Conservation (phyloP, 2,329 filamentous ascomycete genomes). For the Laburnicola sp. region DNA sequence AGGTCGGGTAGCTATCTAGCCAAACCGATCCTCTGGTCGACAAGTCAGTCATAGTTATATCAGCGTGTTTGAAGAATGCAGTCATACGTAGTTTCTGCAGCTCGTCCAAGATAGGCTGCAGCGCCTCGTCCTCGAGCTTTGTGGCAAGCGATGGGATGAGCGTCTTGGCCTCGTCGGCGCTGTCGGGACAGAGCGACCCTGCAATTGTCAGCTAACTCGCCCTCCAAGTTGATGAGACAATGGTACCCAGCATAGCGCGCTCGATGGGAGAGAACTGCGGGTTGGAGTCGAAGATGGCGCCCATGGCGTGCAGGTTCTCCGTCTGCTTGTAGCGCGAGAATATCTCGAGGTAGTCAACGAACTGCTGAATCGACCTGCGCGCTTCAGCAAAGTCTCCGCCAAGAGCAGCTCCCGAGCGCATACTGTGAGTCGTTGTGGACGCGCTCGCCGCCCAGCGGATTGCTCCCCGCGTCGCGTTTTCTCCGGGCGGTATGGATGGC, state of each 20-base stretch:
- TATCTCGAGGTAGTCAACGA: slow-evolving; percentile 87
- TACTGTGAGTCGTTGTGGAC: slow-evolving; percentile 58
- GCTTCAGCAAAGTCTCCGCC: slow-evolving; percentile 2
- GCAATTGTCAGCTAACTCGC: slow-evolving; percentile 21
- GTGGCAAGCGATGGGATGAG: slow-evolving; percentile 85
- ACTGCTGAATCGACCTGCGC: slow-evolving; percentile 77
- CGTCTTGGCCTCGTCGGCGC: slow-evolving; percentile 92
- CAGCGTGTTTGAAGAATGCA: background rate
- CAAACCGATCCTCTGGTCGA: slow-evolving; percentile 32
- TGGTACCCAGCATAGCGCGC: slow-evolving; percentile 76
- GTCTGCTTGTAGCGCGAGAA: slow-evolving; percentile 96
- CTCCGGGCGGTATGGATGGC: slow-evolving; percentile 81
- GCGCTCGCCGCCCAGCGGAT: slow-evolving; percentile 81
- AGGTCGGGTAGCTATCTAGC: slow-evolving; percentile 13
- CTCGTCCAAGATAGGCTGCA: slow-evolving; percentile 87
- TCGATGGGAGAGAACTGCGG: slow-evolving; percentile 88
- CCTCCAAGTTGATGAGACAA: slow-evolving; percentile 47
- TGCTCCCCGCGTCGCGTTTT: slow-evolving; percentile 63
- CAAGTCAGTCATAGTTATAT: slow-evolving; percentile 21
- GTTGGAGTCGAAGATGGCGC: slow-evolving; percentile 78
- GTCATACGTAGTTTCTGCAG: slow-evolving; percentile 73
- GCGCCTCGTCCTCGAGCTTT: slow-evolving; percentile 87
- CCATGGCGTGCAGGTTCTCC: slow-evolving; percentile 92
- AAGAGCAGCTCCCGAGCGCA: slow-evolving; percentile 25
- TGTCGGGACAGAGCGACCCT: slow-evolving; percentile 92